Conservation (phyloP, 2,329 filamentous ascomycete genomes). For the Penicillium sp. region DNA sequence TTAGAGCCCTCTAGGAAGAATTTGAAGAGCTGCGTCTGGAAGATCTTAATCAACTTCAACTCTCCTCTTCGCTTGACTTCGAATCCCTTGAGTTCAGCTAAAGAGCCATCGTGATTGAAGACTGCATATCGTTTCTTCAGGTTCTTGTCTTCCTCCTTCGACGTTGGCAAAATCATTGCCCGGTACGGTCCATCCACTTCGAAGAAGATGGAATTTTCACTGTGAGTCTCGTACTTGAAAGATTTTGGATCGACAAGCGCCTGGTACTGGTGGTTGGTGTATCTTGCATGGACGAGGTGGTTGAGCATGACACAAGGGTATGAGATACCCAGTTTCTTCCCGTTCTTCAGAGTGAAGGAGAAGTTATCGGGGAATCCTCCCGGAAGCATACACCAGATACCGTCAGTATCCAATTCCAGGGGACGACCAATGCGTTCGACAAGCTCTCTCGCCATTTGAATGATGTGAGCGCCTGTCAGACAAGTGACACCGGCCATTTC, state of each 20-base stretch:
- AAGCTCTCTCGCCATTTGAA: slow-evolving; percentile 89
- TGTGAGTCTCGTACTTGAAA: slow-evolving; percentile 93
- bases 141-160: slow-evolving; percentile 99
- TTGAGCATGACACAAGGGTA: slow-evolving; percentile 99
- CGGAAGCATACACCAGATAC: slow-evolving; percentile 99
- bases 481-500: slow-evolving; percentile 99
- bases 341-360: slow-evolving; percentile 86
- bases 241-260: slow-evolving; percentile 74
- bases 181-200: slow-evolving; percentile 97
- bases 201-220: slow-evolving; percentile 99
- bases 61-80: slow-evolving; percentile 97
- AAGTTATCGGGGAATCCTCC: slow-evolving; percentile 97
- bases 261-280: slow-evolving; percentile 98
- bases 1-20: slow-evolving; percentile 94
- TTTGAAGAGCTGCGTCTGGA: slow-evolving; percentile 98
- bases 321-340: slow-evolving; percentile 94
- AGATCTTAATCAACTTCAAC: slow-evolving; percentile 98
- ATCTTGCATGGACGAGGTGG: slow-evolving; percentile 88
- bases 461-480: slow-evolving; percentile 92
- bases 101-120: slow-evolving; percentile 94
- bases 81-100: slow-evolving; percentile 95
- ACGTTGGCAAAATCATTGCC: slow-evolving; percentile 95
- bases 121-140: slow-evolving; percentile 99
- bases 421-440: slow-evolving; percentile 92
- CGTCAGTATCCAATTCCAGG: slow-evolving; percentile 92